Evolutionary conservation across 2,329 filamentous ascomycete genomes (phyloP).

Genomic region (Akanthomyces uredinophilus): DNA sequence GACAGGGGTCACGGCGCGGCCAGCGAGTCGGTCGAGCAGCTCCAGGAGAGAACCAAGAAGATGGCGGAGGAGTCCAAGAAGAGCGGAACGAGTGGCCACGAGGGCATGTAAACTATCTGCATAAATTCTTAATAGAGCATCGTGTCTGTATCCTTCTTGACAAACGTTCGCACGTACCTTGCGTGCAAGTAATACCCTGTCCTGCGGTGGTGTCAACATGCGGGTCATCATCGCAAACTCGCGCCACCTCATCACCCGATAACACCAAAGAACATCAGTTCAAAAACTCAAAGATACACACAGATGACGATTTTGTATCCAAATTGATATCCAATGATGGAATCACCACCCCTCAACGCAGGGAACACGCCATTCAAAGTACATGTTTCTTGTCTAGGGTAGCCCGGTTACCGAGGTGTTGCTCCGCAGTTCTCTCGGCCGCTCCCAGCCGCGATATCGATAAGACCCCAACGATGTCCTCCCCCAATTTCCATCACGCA

Average conservation of each 20-base stretch:
- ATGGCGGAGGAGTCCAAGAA: constrained; percentile 34
- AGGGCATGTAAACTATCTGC: neutral
- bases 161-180: too few species aligned
- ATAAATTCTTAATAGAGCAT: too few species aligned
- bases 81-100: neutral
- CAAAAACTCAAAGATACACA: too few species aligned
- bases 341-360: too few species aligned
- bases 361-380: neutral
- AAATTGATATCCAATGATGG: neutral
- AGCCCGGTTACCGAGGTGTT: constrained; percentile 2
- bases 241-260: too few species aligned
- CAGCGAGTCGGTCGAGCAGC: constrained; percentile 36
- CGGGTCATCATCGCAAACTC: too few species aligned
- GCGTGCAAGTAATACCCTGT: too few species aligned
- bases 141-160: too few species aligned
- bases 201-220: too few species aligned
- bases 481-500: constrained; percentile 2
- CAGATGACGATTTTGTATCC: neutral
- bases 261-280: too few species aligned
- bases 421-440: constrained; percentile 7
- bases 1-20: constrained; percentile 35
- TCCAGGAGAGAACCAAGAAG: constrained; percentile 57
- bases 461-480: neutral
- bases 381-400: neutral
- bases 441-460: constrained; percentile 6